Base-by-base conservation (phyloP, 805 yeast genomes). In the Hanseniaspora valbyensis region DNA sequence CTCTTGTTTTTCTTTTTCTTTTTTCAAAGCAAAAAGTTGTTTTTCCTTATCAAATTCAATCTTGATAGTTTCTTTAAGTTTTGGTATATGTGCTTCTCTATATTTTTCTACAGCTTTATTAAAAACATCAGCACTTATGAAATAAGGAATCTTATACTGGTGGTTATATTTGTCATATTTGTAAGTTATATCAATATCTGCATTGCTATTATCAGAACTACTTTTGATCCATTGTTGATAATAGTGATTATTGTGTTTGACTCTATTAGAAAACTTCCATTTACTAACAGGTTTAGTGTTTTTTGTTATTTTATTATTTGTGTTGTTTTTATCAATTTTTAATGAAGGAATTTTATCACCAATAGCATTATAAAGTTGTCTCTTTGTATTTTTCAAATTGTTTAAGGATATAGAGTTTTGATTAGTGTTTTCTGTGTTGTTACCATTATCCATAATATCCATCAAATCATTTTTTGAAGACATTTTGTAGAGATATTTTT, bases 341-440 rank as follows among this genome's bases (percentile, higher is more conserved):
- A 75, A 76, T 0, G 97, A 89, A 0, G 98, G 96, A 1, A 95
- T 79, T 63, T 87, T 87, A 36, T 92, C 89, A 4, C 99, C 98
- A 37, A 92, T 69, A 49, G 94, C 72, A 56, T 83, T 83, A 65
- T 83, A 89, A 49, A 92, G 69, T 63, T 92, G 98, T 57, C 97
- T 75, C 55, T 85, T 89, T 77, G 90, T 83, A 24, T 95, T 1
- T 79, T 69, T 41, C 72, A 64, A 42, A 57, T 62, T 14, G 18
- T 22, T 36, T 7, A 21, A n/a, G 33, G n/a, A n/a, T 6, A 5
- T 29, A 1, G 21, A 8, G 2, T 8, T 33, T 24, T 30, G n/a
- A 2, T 7, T 18, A 19, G 25, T 30, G 24, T 5, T 37, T 21
- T 44, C 22, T 8, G 28, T 2, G 6, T 40, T 22, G 16, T 42